Base-by-base conservation (phyloP, 805 yeast species). In the Hanseniaspora guilliermondii region DNA sequence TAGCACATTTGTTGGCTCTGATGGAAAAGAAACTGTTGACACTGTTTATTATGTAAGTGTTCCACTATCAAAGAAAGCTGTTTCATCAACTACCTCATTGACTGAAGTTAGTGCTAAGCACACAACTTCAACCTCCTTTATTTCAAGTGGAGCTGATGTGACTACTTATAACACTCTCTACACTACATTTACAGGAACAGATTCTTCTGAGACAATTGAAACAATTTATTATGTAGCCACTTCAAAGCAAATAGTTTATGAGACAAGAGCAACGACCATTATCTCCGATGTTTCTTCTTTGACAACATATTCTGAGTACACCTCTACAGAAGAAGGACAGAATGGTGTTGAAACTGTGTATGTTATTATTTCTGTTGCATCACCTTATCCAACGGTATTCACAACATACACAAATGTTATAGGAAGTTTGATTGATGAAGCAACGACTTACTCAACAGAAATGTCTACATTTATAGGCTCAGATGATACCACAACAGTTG, bases 291-390 rank as follows among this genome's bases (percentile, higher is more conserved):
- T 38, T 19, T 12, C 41, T 19, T 11, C 25, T 16, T 21, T 38
- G 21, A 38, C 41, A 8, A 38, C 41, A 1, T 38, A 19, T 24
- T 17, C 41, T 19, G 17, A 14, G 4, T 36, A 40, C 8, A 22
- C 25, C 7, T 21, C 32, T 6, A 36, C 35, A 16, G n/a, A 22
- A 11, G 24, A 17, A 16, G 49, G 49, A 25, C 9, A 40, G 1
- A 22, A 47, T 39, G 35, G 39, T 17, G 9, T 11, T 14, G 49
- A 19, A 38, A 21, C 41, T 19, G 41, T 19, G 6, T 6, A 19
- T 19, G 41, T 57, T 33, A 14, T 56, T 36, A 49, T 45, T 53
- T 56, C 49, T 36, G 58, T 58, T 16, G 55, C 57, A 47, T 55
- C 58, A 22, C 60, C 60, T 19, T 38, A 38, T 21, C 25, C 41